Conservation (phyloP, 305 asterid species). For the Solanum hybrid region DNA sequence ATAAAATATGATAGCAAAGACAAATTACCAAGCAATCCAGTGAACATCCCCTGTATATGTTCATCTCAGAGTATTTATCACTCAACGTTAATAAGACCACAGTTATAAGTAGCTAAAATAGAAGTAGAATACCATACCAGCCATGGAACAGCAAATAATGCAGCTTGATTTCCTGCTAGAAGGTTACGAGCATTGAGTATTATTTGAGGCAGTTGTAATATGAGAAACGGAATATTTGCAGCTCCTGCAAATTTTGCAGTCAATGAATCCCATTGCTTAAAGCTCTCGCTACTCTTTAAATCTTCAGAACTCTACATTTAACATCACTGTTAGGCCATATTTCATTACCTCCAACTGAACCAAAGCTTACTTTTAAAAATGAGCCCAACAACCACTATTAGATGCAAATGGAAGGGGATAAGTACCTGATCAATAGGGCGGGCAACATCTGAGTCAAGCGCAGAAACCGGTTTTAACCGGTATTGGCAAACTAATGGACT, state of each 20-base stretch:
- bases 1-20: constrained; percentile 80
- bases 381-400: neutral
- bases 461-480: constrained; percentile 27
- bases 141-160: constrained; percentile 93
- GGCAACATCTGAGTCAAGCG: constrained; percentile 38
- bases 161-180: constrained; percentile 63
- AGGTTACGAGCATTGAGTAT: constrained; percentile 85
- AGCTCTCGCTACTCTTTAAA: constrained; percentile 23
- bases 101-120: neutral
- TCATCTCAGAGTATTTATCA: neutral
- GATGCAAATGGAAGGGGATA: neutral
- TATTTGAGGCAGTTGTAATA: constrained; percentile 90
- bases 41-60: constrained; percentile 73
- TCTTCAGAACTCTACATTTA: constrained; percentile 36
- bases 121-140: constrained; percentile 46
- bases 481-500: constrained; percentile 21
- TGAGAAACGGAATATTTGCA: constrained; percentile 76
- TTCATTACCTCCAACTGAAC: neutral
- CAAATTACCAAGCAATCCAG: constrained; percentile 95
- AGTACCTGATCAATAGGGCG: constrained; percentile 30
- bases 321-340: constrained; percentile 6
- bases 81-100: constrained; percentile 5
- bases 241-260: constrained; percentile 92
- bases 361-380: neutral
- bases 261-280: constrained; percentile 61